phyloP scores from a whole-genome alignment of 257 asterid genomes.

The Lycium barbarum region DNA sequence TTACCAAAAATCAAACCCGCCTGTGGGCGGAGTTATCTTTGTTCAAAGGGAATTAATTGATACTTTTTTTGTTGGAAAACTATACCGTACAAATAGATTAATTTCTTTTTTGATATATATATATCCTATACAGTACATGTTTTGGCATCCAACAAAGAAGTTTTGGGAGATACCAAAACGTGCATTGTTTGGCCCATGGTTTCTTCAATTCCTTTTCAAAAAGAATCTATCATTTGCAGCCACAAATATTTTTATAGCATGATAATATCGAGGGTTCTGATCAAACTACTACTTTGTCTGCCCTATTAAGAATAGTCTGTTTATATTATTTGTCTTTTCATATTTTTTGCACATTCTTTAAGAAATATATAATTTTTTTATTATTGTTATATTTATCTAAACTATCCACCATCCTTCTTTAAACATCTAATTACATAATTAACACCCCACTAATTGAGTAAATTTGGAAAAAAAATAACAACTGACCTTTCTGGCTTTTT shows the following conservation, averaged over 20 bases:
- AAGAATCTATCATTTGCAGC: neutral
- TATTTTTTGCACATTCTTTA: no score
- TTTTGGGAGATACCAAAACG: neutral
- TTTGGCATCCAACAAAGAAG: no score
- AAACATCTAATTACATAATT: neutral
- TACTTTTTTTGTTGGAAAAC: no score
- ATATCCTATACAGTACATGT: no score
- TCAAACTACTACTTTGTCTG: conserved; percentile 7
- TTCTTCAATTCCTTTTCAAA: neutral
- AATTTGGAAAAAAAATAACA: neutral
- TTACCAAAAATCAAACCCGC: neutral
- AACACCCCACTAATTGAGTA: neutral
- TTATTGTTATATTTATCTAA: no score
- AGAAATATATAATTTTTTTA: no score
- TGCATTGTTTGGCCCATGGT: neutral
- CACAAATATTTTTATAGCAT: neutral
- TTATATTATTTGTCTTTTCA: no score
- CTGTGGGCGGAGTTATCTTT: no score
- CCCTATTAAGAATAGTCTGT: neutral
- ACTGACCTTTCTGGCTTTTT: neutral
- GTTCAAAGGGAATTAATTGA: no score
- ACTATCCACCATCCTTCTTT: neutral
- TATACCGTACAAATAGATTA: no score
- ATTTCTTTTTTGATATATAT: no score
- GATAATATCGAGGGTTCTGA: neutral